Percentiles rank a stretch among this genome's conserved stretches.
These are phyloP conservation scores for Botryotinia globosa DNA, from an alignment of 2,329 filamentous ascomycete species.

Conservation along the genomic window DNA sequence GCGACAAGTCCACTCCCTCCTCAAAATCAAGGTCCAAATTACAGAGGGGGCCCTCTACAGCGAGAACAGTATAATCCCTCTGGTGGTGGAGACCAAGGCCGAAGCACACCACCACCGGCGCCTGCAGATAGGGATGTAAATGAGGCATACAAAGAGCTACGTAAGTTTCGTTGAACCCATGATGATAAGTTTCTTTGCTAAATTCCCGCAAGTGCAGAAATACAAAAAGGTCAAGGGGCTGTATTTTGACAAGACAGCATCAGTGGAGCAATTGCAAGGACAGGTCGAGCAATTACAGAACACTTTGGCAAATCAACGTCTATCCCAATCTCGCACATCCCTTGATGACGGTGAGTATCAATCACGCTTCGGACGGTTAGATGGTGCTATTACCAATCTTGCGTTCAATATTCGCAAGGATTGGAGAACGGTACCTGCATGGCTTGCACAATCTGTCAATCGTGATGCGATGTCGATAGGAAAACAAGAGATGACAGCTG, in stretches of 20 bases:
- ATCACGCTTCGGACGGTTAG: conserved; percentile 83
- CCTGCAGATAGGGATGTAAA: conserved; percentile 34
- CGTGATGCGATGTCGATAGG: conserved; percentile 80
- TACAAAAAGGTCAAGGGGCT: conserved; percentile 98
- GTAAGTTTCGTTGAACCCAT: conserved; percentile 35
- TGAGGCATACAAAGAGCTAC: conserved; percentile 45
- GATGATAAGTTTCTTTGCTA: conserved; percentile 16
- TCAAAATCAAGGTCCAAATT: conserved; percentile 31
- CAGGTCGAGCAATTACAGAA: conserved; percentile 96
- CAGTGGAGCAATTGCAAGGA: conserved; percentile 85
- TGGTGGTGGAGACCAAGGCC: conserved; percentile 42
- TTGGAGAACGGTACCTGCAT: conserved; percentile 78
- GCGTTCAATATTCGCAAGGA: conserved; percentile 96
- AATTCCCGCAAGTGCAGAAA: conserved; percentile 67
- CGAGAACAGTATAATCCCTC: conserved; percentile 34
- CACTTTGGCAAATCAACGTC: conserved; percentile 91
- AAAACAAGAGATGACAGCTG: conserved; percentile 96
- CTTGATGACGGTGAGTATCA: conserved; percentile 94
- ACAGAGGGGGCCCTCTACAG: conserved; percentile 38
- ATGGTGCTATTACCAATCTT: conserved; percentile 90
- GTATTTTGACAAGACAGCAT: conserved; percentile 88
- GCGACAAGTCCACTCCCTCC: conserved; percentile 29
- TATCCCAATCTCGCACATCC: conserved; percentile 90
- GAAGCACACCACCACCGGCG: conserved; percentile 46
- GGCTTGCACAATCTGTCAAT: conserved; percentile 78